Conservation (phyloP, 2,329 filamentous ascomycete genomes). For the Annulohypoxylon truncatum region DNA sequence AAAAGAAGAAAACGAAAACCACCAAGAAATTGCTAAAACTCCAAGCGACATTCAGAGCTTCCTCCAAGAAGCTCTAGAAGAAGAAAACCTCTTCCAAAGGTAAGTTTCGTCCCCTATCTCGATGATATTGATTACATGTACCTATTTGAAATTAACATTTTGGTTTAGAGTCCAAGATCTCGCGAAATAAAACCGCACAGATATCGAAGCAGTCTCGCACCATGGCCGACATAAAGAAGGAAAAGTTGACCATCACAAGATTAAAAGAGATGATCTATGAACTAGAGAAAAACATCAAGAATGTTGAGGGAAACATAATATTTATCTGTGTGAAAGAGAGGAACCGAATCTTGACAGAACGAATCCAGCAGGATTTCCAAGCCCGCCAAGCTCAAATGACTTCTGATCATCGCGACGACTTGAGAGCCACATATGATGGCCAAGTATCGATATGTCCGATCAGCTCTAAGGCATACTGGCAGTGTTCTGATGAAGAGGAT, state of each 20-base stretch:
- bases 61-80: background rate
- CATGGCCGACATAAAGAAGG: background rate
- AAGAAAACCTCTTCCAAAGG: background rate
- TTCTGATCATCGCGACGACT: background rate
- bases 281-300: background rate
- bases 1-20: background rate
- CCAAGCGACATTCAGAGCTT: background rate
- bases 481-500: background rate
- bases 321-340: constrained; percentile 8
- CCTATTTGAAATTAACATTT: background rate
- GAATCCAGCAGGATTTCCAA: constrained; percentile 13
- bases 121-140: background rate
- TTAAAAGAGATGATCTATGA: background rate
- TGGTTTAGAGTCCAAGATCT: background rate
- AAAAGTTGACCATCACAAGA: too few species aligned
- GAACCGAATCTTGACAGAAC: background rate
- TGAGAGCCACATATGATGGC: constrained; percentile 24
- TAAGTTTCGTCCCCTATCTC: background rate
- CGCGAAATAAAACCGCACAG: background rate
- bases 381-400: background rate
- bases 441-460: constrained; percentile 24
- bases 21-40: background rate
- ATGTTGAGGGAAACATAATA: background rate
- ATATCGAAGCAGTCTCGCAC: background rate
- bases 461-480: constrained; percentile 35